phyloP scores from a whole-genome alignment of 495 filamentous ascomycete species.

The Daldinia concentrica region DNA sequence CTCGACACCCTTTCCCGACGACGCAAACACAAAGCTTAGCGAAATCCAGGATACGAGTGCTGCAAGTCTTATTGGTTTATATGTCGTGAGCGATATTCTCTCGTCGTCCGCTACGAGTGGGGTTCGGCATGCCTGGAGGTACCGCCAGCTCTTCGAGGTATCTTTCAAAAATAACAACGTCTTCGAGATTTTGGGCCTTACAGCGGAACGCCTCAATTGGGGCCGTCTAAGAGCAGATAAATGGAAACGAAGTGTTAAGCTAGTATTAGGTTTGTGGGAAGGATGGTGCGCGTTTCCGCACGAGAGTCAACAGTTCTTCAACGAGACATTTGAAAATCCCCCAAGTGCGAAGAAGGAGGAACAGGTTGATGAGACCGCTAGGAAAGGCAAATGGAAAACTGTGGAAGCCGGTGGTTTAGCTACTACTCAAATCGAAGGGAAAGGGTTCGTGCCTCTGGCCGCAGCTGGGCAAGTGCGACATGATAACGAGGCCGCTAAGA shows the following conservation, averaged over 20 bases:
- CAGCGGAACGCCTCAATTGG: constrained; percentile 82
- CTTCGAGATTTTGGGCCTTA: constrained; percentile 82
- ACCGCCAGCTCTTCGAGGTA: constrained; percentile 83
- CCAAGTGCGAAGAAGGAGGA: constrained; percentile 66
- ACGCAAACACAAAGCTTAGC: constrained; percentile 40
- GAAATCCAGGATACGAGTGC: constrained; percentile 69
- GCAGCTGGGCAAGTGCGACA: constrained; percentile 14
- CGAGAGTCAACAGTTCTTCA: constrained; percentile 76
- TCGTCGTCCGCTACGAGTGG: constrained; percentile 84
- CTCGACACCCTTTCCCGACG: constrained; percentile 52
- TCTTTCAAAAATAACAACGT: constrained; percentile 73
- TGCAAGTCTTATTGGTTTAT: constrained; percentile 82
- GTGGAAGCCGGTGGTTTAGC: constrained; percentile 63
- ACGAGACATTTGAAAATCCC: constrained; percentile 76
- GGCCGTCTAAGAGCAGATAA: constrained; percentile 86
- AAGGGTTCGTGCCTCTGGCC: constrained; percentile 50
- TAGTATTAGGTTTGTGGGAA: constrained; percentile 84
- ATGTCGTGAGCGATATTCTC: constrained; percentile 87
- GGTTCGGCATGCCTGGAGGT: constrained; percentile 89
- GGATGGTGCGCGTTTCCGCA: constrained; percentile 87
- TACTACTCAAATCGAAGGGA: constrained; percentile 48
- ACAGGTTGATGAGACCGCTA: constrained; percentile 58
- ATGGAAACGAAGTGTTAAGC: constrained; percentile 83
- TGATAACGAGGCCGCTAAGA: constrained; percentile 32
- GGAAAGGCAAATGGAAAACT: constrained; percentile 75